A percentile compares a stretch with the other conserved stretches of the same genome.
Evolutionary conservation across 2,329 filamentous ascomycete species (phyloP).

Genomic region (Colletotrichum tabaci): DNA sequence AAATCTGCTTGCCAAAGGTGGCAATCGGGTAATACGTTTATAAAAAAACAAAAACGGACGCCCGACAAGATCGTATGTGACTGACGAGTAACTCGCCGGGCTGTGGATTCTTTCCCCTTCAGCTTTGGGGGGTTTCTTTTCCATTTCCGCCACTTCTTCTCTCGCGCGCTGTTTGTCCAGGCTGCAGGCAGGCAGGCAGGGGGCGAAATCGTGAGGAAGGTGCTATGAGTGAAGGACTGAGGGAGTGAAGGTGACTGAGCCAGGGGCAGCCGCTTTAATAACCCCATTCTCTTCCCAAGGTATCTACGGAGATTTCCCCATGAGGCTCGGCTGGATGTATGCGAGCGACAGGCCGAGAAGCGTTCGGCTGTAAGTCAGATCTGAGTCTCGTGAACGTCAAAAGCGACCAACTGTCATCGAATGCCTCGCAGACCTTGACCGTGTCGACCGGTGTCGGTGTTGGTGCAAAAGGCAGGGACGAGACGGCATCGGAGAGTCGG

Average conservation of each 20-base stretch:
- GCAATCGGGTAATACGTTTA: slow-evolving; percentile 17
- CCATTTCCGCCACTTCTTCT: slow-evolving; percentile 28
- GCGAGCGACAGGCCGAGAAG: not conserved
- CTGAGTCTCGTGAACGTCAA: not conserved
- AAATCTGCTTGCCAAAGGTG: not conserved
- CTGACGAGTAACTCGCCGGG: not conserved
- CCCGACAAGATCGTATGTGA: not conserved
- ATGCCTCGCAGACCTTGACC: not conserved
- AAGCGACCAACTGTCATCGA: not conserved
- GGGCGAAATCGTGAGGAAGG: not conserved
- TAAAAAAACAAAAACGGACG: not conserved
- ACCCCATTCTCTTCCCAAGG: not conserved
- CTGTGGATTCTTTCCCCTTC: slow-evolving; percentile 21
- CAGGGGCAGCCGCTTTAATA: not conserved
- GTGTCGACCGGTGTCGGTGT: not conserved
- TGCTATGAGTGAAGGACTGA: no score
- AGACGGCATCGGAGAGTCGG: not conserved
- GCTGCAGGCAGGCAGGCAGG: slow-evolving; percentile 25
- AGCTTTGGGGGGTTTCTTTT: slow-evolving; percentile 8
- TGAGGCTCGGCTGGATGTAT: not conserved
- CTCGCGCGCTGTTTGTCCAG: slow-evolving; percentile 15
- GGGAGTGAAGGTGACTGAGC: not conserved
- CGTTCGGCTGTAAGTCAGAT: not conserved
- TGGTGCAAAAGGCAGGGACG: slow-evolving; percentile 5
- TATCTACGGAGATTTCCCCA: no score